Evolutionary conservation across 305 asterid species (phyloP), one percentile per base, ranked within the genome.

Genomic region (Lippia alba): DNA sequence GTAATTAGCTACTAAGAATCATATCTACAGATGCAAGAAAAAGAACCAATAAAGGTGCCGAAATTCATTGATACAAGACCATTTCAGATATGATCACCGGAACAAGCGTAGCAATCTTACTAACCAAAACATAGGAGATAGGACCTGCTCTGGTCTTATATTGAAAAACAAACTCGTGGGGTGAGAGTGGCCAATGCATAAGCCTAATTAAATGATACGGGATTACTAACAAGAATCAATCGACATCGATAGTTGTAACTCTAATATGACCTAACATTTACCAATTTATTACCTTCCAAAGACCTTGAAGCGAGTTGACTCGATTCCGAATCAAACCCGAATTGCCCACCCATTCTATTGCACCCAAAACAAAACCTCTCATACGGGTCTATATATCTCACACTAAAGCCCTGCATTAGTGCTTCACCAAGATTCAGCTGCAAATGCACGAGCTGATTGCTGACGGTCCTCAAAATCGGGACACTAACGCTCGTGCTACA

Each of bases 321-420:
- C 73, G 62, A 51, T 10, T 24, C 78, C n/a, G 82, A 62, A 57
- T 77, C 86, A 64, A 79, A 86, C 75, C 91, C 96, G 36, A 96
- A 89, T 46, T 77, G 74, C 75, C 94, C 88, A 53, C 92, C 85
- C 34, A 79, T 39, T 64, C 73, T 64, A 24, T 3, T 49, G 76
- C 96, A 89, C 18, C 72, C 76, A 12, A 51, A 66, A 54, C 96
- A 89, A 79, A 14, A 10, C 12, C 75, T 73, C 75, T 79, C 84
- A 30, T 62, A 76, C 36, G 93, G 89, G 17, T 72, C 81, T 33
- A 73, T 80, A 74, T 87, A 89, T 69, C 78, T 80, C 66, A 87
- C 89, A n/a, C 74, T 71, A 70, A 91, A 87, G 8, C 93, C 97
- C 62, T 71, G 75, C 83, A 51, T 79, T 75, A 87, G 75, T 12